Base-by-base conservation (phyloP, 2,329 filamentous ascomycete genomes). In the Fusarium palustre region DNA sequence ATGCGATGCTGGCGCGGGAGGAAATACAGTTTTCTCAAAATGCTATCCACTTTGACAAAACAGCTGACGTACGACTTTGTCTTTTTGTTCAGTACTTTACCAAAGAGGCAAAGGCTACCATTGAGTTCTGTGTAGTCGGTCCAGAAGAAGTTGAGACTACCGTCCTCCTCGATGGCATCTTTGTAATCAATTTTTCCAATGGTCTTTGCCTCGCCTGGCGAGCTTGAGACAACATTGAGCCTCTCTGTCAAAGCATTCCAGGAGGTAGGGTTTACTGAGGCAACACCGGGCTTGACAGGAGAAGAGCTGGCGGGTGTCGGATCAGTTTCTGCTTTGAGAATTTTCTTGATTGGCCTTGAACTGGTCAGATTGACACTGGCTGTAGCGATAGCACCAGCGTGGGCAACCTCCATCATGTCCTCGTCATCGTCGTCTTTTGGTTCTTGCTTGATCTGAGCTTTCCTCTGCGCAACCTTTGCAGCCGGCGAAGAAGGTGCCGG, bases 1-100 rank as follows among this genome's bases (percentile, higher is more conserved):
- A 84, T 62, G 12, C 84, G 84, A 41, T 83, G 81, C 72, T 93
- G 85, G 43, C 96, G 91, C 8, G 96, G 96, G 39, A 99, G 84
- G 77, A 99, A 99, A 80, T 91, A 99, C 0, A 99, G 85, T 76
- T 97, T 98, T 63, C 96, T 89, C 55, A 97, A 80, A 63, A 99
- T 92, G 72, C 97, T 97, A 83, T 99, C 94, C 22, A 99, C 85
- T 79, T 98, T 98, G 78, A 97, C 88, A 75, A 99, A 98, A 75
- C 94, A 97, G 80, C 96, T 99, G 63, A 94, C 91, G 76, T 92
- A 94, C 43, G 85, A 84, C 53, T 88, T 90, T 2, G 88, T 92
- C 74, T 90, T 91, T 79, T 94, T 97, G 82, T 97, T 94, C 74
- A 94, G 89, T 25, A 97, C 95, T 77, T 99, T 99, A 68, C 96